Evolutionary conservation across 495 filamentous ascomycete genomes (phyloP).

Genomic region (Tetracladium setigerum): DNA sequence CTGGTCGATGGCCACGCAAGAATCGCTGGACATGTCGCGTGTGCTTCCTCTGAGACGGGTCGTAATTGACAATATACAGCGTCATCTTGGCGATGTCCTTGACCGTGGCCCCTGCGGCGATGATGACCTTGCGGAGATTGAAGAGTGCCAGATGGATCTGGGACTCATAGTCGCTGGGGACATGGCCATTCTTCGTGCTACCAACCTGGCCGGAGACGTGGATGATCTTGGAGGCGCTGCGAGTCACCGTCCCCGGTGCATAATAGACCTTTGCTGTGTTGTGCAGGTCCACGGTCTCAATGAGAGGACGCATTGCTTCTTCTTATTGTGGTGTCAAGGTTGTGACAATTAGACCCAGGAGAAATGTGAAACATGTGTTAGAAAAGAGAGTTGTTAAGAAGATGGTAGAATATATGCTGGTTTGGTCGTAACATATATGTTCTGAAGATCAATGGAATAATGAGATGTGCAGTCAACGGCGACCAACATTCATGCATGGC

Average conservation of each 20-base stretch:
- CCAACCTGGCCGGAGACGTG: slow-evolving; percentile 24
- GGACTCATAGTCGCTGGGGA: slow-evolving; percentile 23
- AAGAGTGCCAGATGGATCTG: slow-evolving; percentile 27
- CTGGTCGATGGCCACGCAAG: slow-evolving; percentile 24
- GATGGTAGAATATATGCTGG: too few relatives aligned
- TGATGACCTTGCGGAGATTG: slow-evolving; percentile 18
- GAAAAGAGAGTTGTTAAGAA: too few relatives aligned
- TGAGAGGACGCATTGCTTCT: too few relatives aligned
- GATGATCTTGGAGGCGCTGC: slow-evolving; percentile 7
- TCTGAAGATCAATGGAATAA: too few relatives aligned
- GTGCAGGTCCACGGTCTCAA: too few relatives aligned
- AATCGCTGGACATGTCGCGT: slow-evolving; percentile 24
- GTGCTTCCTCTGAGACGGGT: slow-evolving; percentile 15
- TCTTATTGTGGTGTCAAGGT: too few relatives aligned
- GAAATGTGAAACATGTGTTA: too few relatives aligned
- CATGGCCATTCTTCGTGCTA: slow-evolving; percentile 12
- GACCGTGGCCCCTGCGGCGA: slow-evolving; percentile 1
- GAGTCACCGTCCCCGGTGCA: slow-evolving; percentile 3
- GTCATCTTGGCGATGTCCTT: slow-evolving; percentile 27
- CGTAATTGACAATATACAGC: slow-evolving; percentile 29
- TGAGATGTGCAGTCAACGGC: too few relatives aligned
- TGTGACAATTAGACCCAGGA: too few relatives aligned
- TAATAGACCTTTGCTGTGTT: too few relatives aligned
- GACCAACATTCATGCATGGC: too few relatives aligned
- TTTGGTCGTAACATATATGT: too few relatives aligned